Evolutionary conservation across 257 asterid genomes (phyloP).

Genomic region (Leonotis leonurus): DNA sequence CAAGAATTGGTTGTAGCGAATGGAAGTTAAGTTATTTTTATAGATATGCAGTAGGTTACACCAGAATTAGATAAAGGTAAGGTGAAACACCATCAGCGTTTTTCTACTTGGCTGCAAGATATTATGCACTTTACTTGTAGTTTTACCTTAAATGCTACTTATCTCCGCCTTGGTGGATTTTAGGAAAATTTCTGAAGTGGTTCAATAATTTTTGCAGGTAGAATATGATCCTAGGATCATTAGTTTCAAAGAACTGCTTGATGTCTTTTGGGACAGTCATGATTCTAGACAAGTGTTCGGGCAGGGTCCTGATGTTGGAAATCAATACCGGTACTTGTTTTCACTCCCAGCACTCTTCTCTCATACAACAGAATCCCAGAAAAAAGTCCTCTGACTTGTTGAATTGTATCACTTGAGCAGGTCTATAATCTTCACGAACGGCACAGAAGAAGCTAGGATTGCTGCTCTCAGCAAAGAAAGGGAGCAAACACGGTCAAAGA

Average conservation of each 20-base stretch:
- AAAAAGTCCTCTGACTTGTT: conserved; percentile 14
- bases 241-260: conserved; percentile 70
- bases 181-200: conserved; percentile 4
- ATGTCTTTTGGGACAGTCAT: conserved; percentile 83
- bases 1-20: neutral
- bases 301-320: conserved; percentile 99
- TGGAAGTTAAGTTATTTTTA: neutral
- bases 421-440: conserved; percentile 79
- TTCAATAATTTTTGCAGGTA: conserved; percentile 42
- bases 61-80: neutral
- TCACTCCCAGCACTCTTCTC: conserved; percentile 14
- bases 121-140: neutral
- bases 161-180: neutral
- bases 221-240: conserved; percentile 67
- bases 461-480: conserved; percentile 90
- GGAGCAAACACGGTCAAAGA: conserved; percentile 82
- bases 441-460: conserved; percentile 80
- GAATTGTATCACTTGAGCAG: conserved; percentile 33
- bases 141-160: neutral
- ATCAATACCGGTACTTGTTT: conserved; percentile 66
- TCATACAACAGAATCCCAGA: neutral
- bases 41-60: neutral
- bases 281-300: conserved; percentile 97
- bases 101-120: neutral
- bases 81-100: neutral